Conservation (phyloP, 345 rosid genomes). For the Salix exigua region DNA sequence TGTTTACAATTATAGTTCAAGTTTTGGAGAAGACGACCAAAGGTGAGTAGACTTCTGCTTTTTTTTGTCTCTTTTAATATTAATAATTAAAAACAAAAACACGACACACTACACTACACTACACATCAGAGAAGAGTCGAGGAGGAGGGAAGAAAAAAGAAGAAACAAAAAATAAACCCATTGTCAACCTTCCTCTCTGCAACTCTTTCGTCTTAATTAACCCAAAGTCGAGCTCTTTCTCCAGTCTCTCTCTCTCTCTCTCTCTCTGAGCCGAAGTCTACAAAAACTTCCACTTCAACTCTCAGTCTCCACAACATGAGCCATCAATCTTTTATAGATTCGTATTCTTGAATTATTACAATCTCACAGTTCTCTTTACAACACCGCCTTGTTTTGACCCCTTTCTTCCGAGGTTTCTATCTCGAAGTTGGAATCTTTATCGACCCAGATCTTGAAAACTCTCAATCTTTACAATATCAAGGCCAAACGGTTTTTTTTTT, state of each 20-base stretch:
- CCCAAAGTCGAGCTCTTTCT: constrained; percentile 2
- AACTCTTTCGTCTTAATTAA: not conserved
- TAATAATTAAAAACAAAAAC: not conserved
- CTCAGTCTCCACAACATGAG: not conserved
- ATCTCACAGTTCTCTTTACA: not conserved
- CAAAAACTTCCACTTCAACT: not conserved
- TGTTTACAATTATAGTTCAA: not conserved
- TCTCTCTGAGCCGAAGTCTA: not conserved
- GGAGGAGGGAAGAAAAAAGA: not conserved
- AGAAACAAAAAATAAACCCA: constrained; percentile 10
- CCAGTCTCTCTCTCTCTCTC: not conserved
- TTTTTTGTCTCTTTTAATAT: not conserved
- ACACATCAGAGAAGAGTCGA: not conserved
- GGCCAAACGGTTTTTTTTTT: not conserved
- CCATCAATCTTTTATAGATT: constrained; percentile 7
- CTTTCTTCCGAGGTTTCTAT: not conserved
- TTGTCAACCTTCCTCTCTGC: constrained; percentile 31
- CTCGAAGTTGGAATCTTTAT: not conserved
- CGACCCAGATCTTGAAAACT: not conserved
- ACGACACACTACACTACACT: not conserved
- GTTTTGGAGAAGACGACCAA: not conserved
- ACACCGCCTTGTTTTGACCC: not conserved
- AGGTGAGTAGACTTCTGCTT: not conserved
- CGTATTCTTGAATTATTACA: not conserved
- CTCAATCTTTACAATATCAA: not conserved